Evolutionary conservation across 2,329 filamentous ascomycete genomes (phyloP).

Genomic region (Alternaria alternata): DNA sequence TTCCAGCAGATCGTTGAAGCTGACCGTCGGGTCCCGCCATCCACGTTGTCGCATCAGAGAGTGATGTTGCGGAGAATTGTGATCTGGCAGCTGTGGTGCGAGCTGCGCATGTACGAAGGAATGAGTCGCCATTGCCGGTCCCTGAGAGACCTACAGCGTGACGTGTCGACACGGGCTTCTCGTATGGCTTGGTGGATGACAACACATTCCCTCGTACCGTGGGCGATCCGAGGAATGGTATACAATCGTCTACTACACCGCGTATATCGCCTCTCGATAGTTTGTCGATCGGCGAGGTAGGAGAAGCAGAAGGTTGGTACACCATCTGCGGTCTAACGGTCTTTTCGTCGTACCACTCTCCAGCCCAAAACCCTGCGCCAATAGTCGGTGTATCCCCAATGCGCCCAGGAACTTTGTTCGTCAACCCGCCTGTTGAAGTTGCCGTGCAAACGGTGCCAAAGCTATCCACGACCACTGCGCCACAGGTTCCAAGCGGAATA

Average conservation of each 20-base stretch:
- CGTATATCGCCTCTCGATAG: constrained; percentile 52
- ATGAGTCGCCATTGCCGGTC: constrained; percentile 89
- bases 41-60: constrained; percentile 67
- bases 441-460: constrained; percentile 75
- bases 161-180: constrained; percentile 25
- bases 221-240: constrained; percentile 59
- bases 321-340: constrained; percentile 36
- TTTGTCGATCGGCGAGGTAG: constrained; percentile 32
- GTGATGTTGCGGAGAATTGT: constrained; percentile 64
- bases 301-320: constrained; percentile 23
- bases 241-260: constrained; percentile 66
- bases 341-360: constrained; percentile 72
- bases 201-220: background rate
- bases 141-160: constrained; percentile 71
- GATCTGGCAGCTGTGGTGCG: constrained; percentile 78
- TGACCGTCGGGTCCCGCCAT: constrained; percentile 77
- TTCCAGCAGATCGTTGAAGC: constrained; percentile 75
- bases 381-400: constrained; percentile 87
- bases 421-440: constrained; percentile 77
- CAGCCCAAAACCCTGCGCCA: constrained; percentile 89
- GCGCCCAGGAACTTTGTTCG: constrained; percentile 85
- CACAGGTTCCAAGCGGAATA: constrained; percentile 83
- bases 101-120: constrained; percentile 74
- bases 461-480: constrained; percentile 81
- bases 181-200: background rate